Conservation (phyloP, 2,329 filamentous ascomycete species). For the Amauroascus niger region DNA sequence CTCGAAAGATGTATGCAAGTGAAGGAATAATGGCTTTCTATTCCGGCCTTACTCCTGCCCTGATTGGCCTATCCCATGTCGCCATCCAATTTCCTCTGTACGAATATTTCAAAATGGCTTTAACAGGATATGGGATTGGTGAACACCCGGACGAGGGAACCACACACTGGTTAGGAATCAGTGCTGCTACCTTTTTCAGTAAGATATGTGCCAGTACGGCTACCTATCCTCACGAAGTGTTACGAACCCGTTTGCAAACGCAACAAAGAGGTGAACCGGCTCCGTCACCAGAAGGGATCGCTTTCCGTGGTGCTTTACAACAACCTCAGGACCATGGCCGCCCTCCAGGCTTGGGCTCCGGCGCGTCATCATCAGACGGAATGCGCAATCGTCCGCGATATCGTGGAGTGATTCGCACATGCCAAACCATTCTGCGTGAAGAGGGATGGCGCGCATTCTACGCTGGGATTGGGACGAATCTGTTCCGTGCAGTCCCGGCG, state of each 20-base stretch:
- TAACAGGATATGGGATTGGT: constrained; percentile 85
- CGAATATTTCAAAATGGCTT: constrained; percentile 80
- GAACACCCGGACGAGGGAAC: constrained; percentile 51
- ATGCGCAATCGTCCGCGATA: constrained; percentile 54
- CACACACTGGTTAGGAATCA: constrained; percentile 71
- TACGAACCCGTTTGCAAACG: constrained; percentile 86
- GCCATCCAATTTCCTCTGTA: constrained; percentile 96
- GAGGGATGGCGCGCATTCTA: constrained; percentile 97
- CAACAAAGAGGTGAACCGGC: constrained; percentile 59
- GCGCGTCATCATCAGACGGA: constrained; percentile 45
- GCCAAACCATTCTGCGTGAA: constrained; percentile 72
- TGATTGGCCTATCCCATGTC: constrained; percentile 86
- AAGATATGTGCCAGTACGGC: constrained; percentile 90
- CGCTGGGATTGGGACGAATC: constrained; percentile 92
- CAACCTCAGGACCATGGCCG: constrained; percentile 38
- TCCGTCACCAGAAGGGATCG: constrained; percentile 43
- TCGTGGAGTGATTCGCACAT: constrained; percentile 69
- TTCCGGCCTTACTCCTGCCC: constrained; percentile 81
- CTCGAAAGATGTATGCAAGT: constrained; percentile 85
- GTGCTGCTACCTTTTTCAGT: constrained; percentile 81
- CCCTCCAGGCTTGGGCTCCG: constrained; percentile 28
- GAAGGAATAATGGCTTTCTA: constrained; percentile 91
- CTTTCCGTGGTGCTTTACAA: constrained; percentile 36
- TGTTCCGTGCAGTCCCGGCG: constrained; percentile 89
- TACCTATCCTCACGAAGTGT: constrained; percentile 94